phyloP scores from a whole-genome alignment of 371 early-diverging fungal genomes.

The Apophysomyces variabilis region DNA sequence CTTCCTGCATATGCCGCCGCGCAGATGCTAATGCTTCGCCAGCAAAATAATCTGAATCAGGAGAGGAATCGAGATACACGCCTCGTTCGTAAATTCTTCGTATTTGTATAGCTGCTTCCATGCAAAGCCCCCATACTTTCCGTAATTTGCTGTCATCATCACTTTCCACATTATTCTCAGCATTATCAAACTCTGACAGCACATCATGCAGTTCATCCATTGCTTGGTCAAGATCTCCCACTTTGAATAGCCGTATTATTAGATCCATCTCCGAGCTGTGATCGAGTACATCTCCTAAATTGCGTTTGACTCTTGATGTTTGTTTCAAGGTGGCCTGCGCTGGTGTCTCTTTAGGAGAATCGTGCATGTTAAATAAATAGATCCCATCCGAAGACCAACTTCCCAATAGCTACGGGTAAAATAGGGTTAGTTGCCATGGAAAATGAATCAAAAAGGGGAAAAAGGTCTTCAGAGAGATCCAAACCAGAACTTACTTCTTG shows the following conservation, averaged over 20 bases:
- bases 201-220: constrained; percentile 9
- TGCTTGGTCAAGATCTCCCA: constrained; percentile 10
- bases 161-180: not conserved
- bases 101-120: constrained; percentile 16
- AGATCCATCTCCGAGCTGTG: constrained; percentile 6
- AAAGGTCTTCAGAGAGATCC: not conserved
- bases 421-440: not conserved
- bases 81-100: constrained; percentile 16
- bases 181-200: constrained; percentile 1
- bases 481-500: constrained; percentile 33
- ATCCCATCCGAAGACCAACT: constrained; percentile 65
- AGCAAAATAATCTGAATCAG: constrained; percentile 8
- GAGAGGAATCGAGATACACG: not conserved
- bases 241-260: constrained; percentile 12
- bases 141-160: not conserved
- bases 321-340: constrained; percentile 6
- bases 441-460: too few species aligned
- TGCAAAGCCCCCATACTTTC: constrained; percentile 17
- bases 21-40: constrained; percentile 25
- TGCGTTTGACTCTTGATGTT: constrained; percentile 16
- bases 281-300: not conserved
- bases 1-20: constrained; percentile 21
- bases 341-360: constrained; percentile 23
- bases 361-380: constrained; percentile 65
- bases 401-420: constrained; percentile 51